These are phyloP conservation scores for Kodamaea fungicola DNA, from an alignment of 1,139 yeast genomes.

Conservation along the genomic window DNA sequence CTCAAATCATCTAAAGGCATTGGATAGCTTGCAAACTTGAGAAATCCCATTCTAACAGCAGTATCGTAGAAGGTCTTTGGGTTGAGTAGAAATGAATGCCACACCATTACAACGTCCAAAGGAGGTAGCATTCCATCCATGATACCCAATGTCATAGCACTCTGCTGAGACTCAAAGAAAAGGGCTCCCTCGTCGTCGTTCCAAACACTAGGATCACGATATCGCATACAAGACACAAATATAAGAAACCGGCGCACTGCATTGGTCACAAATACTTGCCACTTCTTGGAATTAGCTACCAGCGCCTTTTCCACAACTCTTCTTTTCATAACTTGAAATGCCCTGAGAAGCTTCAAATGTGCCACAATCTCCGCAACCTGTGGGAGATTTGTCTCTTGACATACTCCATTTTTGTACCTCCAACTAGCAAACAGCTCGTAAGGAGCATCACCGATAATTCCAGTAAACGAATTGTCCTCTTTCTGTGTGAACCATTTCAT, in stretches of 20 bases:
- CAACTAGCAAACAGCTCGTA: too few species aligned
- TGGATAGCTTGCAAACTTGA: constrained; percentile 18
- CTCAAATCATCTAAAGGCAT: constrained; percentile 22
- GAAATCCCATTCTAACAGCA: constrained; percentile 20
- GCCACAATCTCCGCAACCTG: constrained; percentile 12
- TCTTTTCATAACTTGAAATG: constrained; percentile 23
- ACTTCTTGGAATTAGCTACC: constrained; percentile 4
- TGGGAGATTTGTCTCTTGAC: neutral
- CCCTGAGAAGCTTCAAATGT: constrained; percentile 30
- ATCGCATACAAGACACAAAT: constrained; percentile 6
- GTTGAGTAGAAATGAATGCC: constrained; percentile 31
- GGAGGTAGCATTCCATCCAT: constrained; percentile 21
- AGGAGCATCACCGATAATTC: too few species aligned
- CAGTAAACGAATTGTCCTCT: too few species aligned
- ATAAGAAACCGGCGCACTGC: constrained; percentile 8
- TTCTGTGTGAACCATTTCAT: too few species aligned
- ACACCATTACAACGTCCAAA: constrained; percentile 32
- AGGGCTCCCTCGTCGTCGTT: constrained; percentile 8
- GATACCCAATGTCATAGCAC: neutral
- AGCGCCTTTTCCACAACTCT: constrained; percentile 4
- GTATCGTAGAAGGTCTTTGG: constrained; percentile 25
- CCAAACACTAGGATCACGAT: constrained; percentile 1
- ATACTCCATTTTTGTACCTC: too few species aligned
- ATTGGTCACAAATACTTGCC: constrained; percentile 9
- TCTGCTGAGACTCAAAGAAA: neutral